These are phyloP conservation scores for Rhodamnia rubescens DNA, from an alignment of 345 rosid genomes.

Conservation along the genomic window DNA sequence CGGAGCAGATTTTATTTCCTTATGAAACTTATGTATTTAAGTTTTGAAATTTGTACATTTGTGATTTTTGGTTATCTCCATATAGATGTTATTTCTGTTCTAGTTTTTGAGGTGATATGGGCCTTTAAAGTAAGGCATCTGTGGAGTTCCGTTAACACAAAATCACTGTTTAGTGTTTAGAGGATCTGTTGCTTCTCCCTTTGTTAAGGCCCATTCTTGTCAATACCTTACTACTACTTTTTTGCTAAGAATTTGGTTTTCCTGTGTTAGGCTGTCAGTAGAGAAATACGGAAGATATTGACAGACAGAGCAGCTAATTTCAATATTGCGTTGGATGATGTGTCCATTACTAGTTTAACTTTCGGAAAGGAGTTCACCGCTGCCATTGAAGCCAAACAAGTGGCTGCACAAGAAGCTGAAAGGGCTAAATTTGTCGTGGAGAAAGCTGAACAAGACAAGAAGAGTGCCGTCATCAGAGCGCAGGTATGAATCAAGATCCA, in stretches of 20 bases:
- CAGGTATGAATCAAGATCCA: conserved; percentile 36
- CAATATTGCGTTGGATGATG: conserved; percentile 81
- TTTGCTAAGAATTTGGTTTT: background rate
- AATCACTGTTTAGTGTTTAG: background rate
- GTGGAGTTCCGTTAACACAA: background rate
- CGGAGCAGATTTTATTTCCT: background rate
- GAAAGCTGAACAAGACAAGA: conserved; percentile 94
- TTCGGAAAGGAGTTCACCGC: conserved; percentile 91
- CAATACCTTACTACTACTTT: background rate
- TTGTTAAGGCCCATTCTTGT: background rate
- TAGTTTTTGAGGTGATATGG: background rate
- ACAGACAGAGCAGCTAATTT: conserved; percentile 76
- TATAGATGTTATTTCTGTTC: background rate
- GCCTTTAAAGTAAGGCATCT: background rate
- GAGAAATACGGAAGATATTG: conserved; percentile 81
- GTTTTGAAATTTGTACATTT: background rate
- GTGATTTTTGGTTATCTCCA: background rate
- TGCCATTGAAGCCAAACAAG: conserved; percentile 95
- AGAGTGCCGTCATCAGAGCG: conserved; percentile 81
- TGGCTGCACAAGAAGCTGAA: conserved; percentile 97
- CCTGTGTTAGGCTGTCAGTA: conserved; percentile 50
- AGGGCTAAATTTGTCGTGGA: conserved; percentile 87
- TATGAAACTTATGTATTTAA: background rate
- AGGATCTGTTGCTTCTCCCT: background rate
- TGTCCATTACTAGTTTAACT: conserved; percentile 82